Conservation (phyloP, 2,329 filamentous ascomycete species). For the Escovopsis sp. region DNA sequence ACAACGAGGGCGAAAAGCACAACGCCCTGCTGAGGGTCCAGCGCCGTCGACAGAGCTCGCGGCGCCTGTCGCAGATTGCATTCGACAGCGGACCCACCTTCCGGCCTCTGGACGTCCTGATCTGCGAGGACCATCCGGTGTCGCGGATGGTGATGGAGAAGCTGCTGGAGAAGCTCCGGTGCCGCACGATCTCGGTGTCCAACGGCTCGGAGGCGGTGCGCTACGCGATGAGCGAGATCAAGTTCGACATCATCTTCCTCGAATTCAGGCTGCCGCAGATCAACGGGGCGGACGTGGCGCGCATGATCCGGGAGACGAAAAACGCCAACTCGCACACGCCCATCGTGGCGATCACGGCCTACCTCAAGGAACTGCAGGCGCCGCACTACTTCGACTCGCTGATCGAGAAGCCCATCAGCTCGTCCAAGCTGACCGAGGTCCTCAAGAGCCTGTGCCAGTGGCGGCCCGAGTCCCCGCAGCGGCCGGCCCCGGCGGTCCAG, state of each 20-base stretch:
- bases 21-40: constrained; percentile 87
- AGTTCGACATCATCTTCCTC: constrained; percentile 97
- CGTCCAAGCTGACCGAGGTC: constrained; percentile 79
- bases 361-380: constrained; percentile 91
- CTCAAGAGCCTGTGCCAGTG: constrained; percentile 81
- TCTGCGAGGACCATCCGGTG: constrained; percentile 95
- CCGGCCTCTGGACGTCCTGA: constrained; percentile 80
- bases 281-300: constrained; percentile 85
- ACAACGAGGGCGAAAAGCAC: constrained; percentile 88
- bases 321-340: constrained; percentile 90
- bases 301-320: constrained; percentile 95
- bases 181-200: constrained; percentile 79
- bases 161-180: constrained; percentile 84
- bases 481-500: constrained; percentile 29
- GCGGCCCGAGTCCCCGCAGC: constrained; percentile 55
- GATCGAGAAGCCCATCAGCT: constrained; percentile 92
- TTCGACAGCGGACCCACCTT: constrained; percentile 74
- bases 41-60: constrained; percentile 84
- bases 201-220: constrained; percentile 86
- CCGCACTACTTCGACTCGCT: constrained; percentile 92
- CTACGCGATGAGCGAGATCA: constrained; percentile 91
- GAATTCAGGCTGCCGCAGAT: constrained; percentile 93
- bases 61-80: constrained; percentile 81
- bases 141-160: constrained; percentile 99
- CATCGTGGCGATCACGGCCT: constrained; percentile 91